Conservation (phyloP, 148 eudicot genomes). For the Arctostaphylos glauca region DNA sequence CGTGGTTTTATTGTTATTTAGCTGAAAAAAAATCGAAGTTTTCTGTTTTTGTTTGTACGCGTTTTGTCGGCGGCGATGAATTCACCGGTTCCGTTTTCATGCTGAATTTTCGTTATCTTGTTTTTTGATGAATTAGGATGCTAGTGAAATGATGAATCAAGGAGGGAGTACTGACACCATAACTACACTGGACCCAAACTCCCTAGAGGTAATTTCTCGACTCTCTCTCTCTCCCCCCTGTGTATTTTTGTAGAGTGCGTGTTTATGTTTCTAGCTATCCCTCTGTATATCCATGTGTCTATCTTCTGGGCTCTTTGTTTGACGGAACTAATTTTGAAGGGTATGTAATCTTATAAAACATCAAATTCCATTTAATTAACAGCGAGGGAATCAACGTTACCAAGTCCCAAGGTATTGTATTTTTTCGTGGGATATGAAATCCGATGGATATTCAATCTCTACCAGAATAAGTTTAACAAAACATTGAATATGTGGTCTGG, state of each 20-base stretch:
- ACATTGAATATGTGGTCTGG: too few relatives aligned
- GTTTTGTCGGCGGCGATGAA: not conserved
- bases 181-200: slow-evolving; percentile 45
- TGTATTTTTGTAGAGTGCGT: too few relatives aligned
- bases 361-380: too few relatives aligned
- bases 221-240: not conserved
- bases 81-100: not conserved
- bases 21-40: not conserved
- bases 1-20: not conserved
- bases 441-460: too few relatives aligned
- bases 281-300: not conserved
- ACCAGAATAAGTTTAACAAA: too few relatives aligned
- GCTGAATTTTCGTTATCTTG: not conserved
- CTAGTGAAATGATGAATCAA: slow-evolving; percentile 39
- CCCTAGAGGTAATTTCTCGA: slow-evolving; percentile 30
- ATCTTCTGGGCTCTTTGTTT: not conserved
- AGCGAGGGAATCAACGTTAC: too few relatives aligned
- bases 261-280: not conserved
- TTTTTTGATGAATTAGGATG: slow-evolving; percentile 36
- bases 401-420: too few relatives aligned
- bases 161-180: slow-evolving; percentile 36
- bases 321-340: too few relatives aligned
- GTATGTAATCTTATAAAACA: too few relatives aligned
- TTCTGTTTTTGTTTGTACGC: not conserved
- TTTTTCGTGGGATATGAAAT: too few relatives aligned